Evolutionary conservation across 1,284 basidiomycete species (phyloP).

Genomic region (Spongiforma sp.): DNA sequence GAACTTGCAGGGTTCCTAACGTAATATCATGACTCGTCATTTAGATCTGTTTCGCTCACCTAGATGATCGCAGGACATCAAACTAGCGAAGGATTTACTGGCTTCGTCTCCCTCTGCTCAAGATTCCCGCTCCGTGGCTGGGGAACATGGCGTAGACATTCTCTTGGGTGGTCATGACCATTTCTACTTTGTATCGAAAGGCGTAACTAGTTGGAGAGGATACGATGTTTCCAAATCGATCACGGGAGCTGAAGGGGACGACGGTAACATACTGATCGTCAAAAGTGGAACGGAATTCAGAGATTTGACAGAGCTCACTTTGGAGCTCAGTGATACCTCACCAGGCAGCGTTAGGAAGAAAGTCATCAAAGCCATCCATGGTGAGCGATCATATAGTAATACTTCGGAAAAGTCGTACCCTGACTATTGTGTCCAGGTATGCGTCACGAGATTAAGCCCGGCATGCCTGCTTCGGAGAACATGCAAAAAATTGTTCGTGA

Average conservation of each 20-base stretch:
- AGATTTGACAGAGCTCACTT: conserved; percentile 77
- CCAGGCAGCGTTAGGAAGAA: conserved; percentile 69
- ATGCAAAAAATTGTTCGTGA: conserved; percentile 68
- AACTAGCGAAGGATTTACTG: conserved; percentile 63
- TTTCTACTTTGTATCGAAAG: conserved; percentile 82
- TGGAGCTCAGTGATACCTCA: conserved; percentile 69
- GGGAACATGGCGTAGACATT: conserved; percentile 82
- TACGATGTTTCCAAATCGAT: conserved; percentile 61
- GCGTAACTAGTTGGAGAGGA: conserved; percentile 75
- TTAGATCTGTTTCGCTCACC: conserved; percentile 39
- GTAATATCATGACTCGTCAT: background rate
- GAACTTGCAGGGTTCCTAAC: background rate
- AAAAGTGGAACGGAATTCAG: conserved; percentile 95
- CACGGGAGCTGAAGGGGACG: conserved; percentile 78
- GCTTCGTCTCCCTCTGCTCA: conserved; percentile 66
- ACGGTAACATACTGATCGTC: conserved; percentile 73
- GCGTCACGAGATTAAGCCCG: conserved; percentile 67
- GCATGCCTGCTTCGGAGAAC: conserved; percentile 60
- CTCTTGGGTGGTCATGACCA: conserved; percentile 94
- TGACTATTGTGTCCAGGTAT: conserved; percentile 59
- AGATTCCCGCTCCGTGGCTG: conserved; percentile 45
- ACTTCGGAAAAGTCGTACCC: too few species aligned
- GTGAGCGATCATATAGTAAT: too few species aligned
- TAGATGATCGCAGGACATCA: conserved; percentile 52
- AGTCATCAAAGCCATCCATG: conserved; percentile 68